Conservation (phyloP, 352 stramenopile genomes). For the Globisporangium abappressorium region DNA sequence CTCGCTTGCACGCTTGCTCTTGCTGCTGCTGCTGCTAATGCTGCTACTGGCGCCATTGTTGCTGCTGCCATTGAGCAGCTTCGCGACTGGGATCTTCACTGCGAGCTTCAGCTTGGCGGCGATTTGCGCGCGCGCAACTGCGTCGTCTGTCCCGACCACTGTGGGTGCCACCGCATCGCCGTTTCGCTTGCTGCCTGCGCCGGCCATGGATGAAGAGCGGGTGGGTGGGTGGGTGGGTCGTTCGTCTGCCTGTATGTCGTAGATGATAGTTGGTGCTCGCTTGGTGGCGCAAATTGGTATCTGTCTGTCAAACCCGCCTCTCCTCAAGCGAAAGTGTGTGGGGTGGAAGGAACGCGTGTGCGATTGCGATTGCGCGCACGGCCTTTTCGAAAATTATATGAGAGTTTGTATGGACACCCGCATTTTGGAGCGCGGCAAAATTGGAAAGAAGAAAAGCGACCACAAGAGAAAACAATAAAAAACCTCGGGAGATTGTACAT, state of each 20-base stretch:
- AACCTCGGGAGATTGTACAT: background rate
- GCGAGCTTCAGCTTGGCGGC: conserved; percentile 23
- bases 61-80: conserved; percentile 16
- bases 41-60: background rate
- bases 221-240: background rate
- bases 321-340: background rate
- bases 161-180: background rate
- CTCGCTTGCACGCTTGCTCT: conserved; percentile 16
- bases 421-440: background rate
- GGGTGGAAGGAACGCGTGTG: conserved; percentile 11
- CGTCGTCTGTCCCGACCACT: conserved; percentile 15
- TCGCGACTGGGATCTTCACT: conserved; percentile 6
- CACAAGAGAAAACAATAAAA: background rate
- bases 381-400: conserved; percentile 12
- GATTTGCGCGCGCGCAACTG: conserved; percentile 17
- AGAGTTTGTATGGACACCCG: conserved; percentile 6
- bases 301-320: background rate
- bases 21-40: conserved; percentile 17
- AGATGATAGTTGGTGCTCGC: background rate
- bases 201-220: background rate
- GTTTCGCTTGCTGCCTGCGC: background rate
- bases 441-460: background rate
- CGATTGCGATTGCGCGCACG: conserved; percentile 2
- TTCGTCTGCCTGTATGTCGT: background rate
- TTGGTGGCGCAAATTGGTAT: conserved; percentile 3